phyloP scores from a whole-genome alignment of 2,329 filamentous ascomycete genomes.

The Cercospora sojina region DNA sequence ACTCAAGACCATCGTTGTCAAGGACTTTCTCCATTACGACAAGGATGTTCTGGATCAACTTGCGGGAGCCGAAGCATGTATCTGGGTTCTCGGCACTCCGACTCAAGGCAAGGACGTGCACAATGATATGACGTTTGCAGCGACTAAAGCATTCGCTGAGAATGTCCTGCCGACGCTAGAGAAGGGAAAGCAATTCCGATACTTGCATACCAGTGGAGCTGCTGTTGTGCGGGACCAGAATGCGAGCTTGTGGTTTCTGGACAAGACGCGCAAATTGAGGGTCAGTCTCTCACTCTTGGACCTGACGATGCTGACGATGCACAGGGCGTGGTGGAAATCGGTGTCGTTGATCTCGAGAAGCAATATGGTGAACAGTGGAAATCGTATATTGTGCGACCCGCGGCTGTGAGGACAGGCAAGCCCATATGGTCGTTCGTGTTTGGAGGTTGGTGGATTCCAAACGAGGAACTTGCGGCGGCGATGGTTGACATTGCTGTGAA shows the following conservation, averaged over 20 bases:
- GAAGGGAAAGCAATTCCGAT: slow-evolving; percentile 37
- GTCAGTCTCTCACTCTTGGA: slow-evolving; percentile 22
- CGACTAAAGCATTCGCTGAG: slow-evolving; percentile 35
- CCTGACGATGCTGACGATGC: background rate
- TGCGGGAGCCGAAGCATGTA: slow-evolving; percentile 44
- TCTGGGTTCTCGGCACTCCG: slow-evolving; percentile 40
- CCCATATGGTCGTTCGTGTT: slow-evolving; percentile 17
- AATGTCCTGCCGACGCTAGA: slow-evolving; percentile 21
- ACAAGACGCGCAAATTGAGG: slow-evolving; percentile 33
- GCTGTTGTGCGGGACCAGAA: slow-evolving; percentile 37
- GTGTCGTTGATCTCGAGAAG: slow-evolving; percentile 29
- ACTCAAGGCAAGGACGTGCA: slow-evolving; percentile 36
- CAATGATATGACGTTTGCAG: slow-evolving; percentile 38
- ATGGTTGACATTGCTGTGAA: slow-evolving; percentile 28
- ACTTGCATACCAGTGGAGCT: slow-evolving; percentile 41
- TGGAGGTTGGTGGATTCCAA: slow-evolving; percentile 22
- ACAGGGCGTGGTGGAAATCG: slow-evolving; percentile 32
- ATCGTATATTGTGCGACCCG: slow-evolving; percentile 31
- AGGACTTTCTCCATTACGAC: slow-evolving; percentile 56
- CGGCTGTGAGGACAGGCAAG: slow-evolving; percentile 24
- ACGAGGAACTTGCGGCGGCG: slow-evolving; percentile 25
- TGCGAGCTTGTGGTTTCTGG: slow-evolving; percentile 38
- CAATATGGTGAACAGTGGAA: slow-evolving; percentile 29
- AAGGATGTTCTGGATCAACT: slow-evolving; percentile 42
- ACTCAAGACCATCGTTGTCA: slow-evolving; percentile 50